These are phyloP conservation scores for Neurospora sp. DNA, from an alignment of 495 filamentous ascomycete genomes.

Conservation along the genomic window DNA sequence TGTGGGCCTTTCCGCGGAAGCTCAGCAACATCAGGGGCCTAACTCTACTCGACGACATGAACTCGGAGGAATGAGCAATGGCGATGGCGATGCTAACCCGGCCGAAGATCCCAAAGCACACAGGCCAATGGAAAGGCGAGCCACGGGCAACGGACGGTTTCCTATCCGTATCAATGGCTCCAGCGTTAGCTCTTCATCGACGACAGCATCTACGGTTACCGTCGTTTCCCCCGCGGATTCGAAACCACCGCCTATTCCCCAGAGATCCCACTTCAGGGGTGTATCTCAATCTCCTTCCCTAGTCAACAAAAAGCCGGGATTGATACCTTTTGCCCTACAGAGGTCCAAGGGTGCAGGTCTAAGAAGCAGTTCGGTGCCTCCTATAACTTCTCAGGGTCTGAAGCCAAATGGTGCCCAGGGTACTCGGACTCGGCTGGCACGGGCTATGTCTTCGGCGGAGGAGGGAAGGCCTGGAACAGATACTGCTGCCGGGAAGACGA, in stretches of 20 bases:
- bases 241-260: slow-evolving; percentile 59
- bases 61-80: background rate
- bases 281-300: slow-evolving; percentile 54
- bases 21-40: background rate
- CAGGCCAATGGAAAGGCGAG: background rate
- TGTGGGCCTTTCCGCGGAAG: background rate
- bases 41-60: background rate
- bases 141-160: slow-evolving; percentile 55
- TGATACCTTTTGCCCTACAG: slow-evolving; percentile 52
- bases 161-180: slow-evolving; percentile 61
- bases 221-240: slow-evolving; percentile 31
- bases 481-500: background rate
- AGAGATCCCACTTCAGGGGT: slow-evolving; percentile 62
- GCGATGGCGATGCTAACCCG: background rate
- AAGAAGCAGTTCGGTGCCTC: slow-evolving; percentile 74
- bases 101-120: background rate
- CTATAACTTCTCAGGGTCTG: slow-evolving; percentile 47
- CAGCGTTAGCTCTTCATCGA: slow-evolving; percentile 14
- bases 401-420: background rate
- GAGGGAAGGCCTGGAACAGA: background rate
- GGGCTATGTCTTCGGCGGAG: background rate
- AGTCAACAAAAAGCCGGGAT: slow-evolving; percentile 48
- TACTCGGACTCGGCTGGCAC: background rate
- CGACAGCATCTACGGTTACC: slow-evolving; percentile 3
- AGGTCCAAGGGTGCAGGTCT: slow-evolving; percentile 55